Evolutionary conservation across 2,329 filamentous ascomycete genomes (phyloP).

Genomic region (Hypoxylon sp.): DNA sequence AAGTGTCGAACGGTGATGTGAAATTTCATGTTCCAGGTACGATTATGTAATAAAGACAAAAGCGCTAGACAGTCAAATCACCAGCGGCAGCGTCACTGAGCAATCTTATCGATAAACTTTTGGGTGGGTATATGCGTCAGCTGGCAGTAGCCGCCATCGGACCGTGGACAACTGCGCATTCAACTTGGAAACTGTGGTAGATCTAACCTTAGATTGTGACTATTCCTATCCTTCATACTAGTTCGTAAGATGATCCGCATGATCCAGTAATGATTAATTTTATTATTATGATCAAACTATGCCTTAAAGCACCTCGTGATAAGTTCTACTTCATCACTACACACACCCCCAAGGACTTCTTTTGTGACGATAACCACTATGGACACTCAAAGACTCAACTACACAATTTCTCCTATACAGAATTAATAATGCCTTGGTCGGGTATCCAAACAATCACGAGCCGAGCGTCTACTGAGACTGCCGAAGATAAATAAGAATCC

Average conservation of each 20-base stretch:
- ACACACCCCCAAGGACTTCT: not conserved
- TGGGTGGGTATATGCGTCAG: not conserved
- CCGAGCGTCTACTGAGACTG: slow-evolving; percentile 18
- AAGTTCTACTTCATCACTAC: not conserved
- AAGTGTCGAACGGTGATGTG: slow-evolving; percentile 14
- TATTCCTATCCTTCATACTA: not conserved
- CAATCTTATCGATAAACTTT: slow-evolving; percentile 40
- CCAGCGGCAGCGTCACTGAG: slow-evolving; percentile 28
- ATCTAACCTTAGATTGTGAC: slow-evolving; percentile 16
- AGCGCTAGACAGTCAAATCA: slow-evolving; percentile 46
- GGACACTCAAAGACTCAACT: not conserved
- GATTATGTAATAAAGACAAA: slow-evolving; percentile 27
- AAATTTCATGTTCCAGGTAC: slow-evolving; percentile 23
- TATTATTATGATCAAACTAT: not conserved
- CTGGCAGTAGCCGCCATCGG: not conserved
- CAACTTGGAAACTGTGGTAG: not conserved
- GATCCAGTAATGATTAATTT: not conserved
- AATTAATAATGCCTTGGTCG: not conserved
- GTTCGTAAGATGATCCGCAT: not conserved
- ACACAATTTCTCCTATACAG: not conserved
- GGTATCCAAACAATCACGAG: not conserved
- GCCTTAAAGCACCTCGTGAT: not conserved
- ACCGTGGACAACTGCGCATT: not conserved
- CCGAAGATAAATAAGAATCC: slow-evolving; percentile 25
- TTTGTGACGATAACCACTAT: not conserved